Evolutionary conservation across 345 rosid species (phyloP).

Genomic region (Dipteronia dyeriana): DNA sequence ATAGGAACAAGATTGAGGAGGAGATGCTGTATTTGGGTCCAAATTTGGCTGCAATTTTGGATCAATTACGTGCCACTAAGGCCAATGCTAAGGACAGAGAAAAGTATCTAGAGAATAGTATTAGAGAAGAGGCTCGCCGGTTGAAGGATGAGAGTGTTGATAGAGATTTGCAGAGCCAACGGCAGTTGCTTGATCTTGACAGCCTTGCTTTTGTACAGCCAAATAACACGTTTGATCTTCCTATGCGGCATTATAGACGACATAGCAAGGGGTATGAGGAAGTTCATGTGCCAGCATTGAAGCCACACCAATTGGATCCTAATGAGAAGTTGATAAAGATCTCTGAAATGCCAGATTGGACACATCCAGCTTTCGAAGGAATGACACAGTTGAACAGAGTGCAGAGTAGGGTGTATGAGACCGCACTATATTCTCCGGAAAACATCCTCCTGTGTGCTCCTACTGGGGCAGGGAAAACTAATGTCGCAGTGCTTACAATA

Average conservation of each 20-base stretch:
- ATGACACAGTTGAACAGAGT: slow-evolving; percentile 92
- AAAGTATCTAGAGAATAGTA: slow-evolving; percentile 86
- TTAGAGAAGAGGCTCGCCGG: slow-evolving; percentile 91
- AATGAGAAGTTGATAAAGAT: slow-evolving; percentile 79
- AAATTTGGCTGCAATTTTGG: slow-evolving; percentile 72
- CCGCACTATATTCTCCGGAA: slow-evolving; percentile 76
- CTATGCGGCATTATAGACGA: slow-evolving; percentile 65
- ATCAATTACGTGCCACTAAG: slow-evolving; percentile 91
- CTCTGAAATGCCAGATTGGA: slow-evolving; percentile 88
- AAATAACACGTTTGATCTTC: slow-evolving; percentile 83
- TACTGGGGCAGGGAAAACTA: slow-evolving; percentile 97
- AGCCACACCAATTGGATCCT: slow-evolving; percentile 54
- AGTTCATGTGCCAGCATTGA: slow-evolving; percentile 85
- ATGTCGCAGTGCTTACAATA: slow-evolving; percentile 94
- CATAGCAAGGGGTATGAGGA: slow-evolving; percentile 82
- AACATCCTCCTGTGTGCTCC: slow-evolving; percentile 96
- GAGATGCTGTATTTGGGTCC: slow-evolving; percentile 76
- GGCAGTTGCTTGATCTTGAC: slow-evolving; percentile 85
- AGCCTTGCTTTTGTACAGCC: slow-evolving; percentile 84
- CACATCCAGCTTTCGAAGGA: slow-evolving; percentile 91
- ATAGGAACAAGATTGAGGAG: slow-evolving; percentile 75
- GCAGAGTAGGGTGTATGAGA: slow-evolving; percentile 86
- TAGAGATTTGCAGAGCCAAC: slow-evolving; percentile 78
- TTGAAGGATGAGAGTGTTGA: slow-evolving; percentile 79
- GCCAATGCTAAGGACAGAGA: slow-evolving; percentile 97